Evolutionary conservation across 805 yeast genomes (phyloP).

Genomic region (Nakazawaea wickerhamii): DNA sequence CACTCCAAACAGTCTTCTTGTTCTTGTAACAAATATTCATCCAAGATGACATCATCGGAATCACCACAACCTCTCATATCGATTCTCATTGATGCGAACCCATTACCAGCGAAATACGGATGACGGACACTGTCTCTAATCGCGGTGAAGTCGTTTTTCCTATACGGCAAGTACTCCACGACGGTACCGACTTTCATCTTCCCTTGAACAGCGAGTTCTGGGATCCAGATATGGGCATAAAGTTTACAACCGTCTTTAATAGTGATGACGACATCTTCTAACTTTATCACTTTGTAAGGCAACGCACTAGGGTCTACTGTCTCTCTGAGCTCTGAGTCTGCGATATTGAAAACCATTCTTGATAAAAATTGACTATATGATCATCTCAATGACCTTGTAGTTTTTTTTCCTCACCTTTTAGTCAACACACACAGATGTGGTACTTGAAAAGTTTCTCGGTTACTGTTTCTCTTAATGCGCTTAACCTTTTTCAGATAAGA

Average conservation of each 20-base stretch:
- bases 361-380: too few relatives aligned
- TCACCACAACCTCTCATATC: conserved; percentile 43
- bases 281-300: conserved; percentile 26
- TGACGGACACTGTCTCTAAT: conserved; percentile 41
- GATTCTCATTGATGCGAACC: conserved; percentile 38
- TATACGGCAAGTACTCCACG: conserved; percentile 40
- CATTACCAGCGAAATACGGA: conserved; percentile 42
- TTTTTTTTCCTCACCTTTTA: too few relatives aligned
- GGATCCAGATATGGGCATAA: conserved; percentile 41
- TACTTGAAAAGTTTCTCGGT: neutral
- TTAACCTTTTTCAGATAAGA: neutral
- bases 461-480: neutral
- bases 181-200: conserved; percentile 31
- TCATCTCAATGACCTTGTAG: too few relatives aligned
- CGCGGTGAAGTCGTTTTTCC: conserved; percentile 39
- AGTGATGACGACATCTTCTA: conserved; percentile 31
- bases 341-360: conserved; percentile 37
- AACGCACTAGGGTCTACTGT: conserved; percentile 22
- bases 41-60: conserved; percentile 35
- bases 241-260: conserved; percentile 33
- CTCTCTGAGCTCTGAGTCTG: conserved; percentile 26
- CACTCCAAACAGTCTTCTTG: conserved; percentile 39
- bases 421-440: neutral
- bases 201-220: conserved; percentile 27
- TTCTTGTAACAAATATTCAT: conserved; percentile 37